Conservation (phyloP, 176 grass and related monocot genomes). For the Urochloa ruziziensis region DNA sequence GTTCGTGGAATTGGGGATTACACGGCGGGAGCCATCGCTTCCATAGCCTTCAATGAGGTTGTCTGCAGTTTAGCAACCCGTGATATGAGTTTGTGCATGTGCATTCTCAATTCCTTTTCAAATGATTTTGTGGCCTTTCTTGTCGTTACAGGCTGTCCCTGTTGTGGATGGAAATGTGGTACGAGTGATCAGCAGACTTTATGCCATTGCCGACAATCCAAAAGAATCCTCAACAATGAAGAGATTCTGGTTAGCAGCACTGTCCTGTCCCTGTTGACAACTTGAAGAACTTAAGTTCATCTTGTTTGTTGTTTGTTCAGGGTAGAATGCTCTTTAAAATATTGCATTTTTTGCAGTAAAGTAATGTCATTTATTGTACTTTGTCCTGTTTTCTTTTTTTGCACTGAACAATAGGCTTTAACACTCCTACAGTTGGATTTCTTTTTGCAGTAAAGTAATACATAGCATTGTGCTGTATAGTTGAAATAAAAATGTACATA, state of each 20-base stretch:
- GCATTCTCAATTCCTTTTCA: conserved; percentile 2
- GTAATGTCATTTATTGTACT: background rate
- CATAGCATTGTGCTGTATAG: background rate
- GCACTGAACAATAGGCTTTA: too few relatives aligned
- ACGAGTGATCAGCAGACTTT: conserved; percentile 80
- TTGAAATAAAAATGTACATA: background rate
- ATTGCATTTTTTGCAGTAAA: background rate
- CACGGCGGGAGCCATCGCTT: conserved; percentile 91
- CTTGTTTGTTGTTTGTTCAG: background rate
- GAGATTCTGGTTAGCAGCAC: conserved; percentile 59
- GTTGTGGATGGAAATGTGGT: conserved; percentile 94
- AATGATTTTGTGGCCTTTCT: conserved; percentile 4
- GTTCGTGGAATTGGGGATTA: conserved; percentile 89
- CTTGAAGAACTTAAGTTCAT: background rate
- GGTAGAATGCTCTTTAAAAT: background rate
- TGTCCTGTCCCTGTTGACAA: background rate
- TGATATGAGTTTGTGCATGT: background rate
- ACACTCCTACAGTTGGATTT: too few relatives aligned
- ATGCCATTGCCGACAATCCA: conserved; percentile 77
- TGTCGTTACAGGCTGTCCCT: conserved; percentile 58
- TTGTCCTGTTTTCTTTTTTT: background rate
- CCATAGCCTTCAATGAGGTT: conserved; percentile 93
- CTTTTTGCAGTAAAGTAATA: background rate
- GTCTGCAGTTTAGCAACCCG: background rate
- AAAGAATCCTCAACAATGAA: conserved; percentile 80